phyloP scores from a whole-genome alignment of 129 eudicot genomes.

The Mikania micrantha region DNA sequence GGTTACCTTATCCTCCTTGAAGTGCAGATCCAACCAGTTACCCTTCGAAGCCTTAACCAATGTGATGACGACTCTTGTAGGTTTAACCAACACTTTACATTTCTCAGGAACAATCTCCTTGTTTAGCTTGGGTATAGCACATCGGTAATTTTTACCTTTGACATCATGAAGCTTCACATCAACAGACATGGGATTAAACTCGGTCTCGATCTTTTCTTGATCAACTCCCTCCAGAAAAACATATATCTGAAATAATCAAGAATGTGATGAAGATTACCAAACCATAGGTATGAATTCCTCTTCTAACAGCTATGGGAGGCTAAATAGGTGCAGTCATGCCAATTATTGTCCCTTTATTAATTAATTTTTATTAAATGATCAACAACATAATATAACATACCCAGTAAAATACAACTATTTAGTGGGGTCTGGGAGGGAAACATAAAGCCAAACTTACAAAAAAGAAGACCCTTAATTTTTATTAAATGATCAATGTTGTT shows the following conservation, averaged over 20 bases:
- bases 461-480: too few relatives aligned
- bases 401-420: too few relatives aligned
- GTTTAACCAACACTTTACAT: conserved; percentile 77
- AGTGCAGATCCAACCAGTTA: conserved; percentile 82
- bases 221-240: conserved; percentile 74
- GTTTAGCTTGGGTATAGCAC: conserved; percentile 78
- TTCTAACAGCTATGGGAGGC: too few relatives aligned
- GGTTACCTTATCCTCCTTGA: conserved; percentile 88
- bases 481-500: background rate
- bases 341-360: background rate
- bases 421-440: too few relatives aligned
- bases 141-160: conserved; percentile 83
- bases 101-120: conserved; percentile 72
- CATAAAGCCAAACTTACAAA: too few relatives aligned
- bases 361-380: too few relatives aligned
- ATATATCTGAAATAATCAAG: conserved; percentile 49
- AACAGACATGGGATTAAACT: conserved; percentile 55
- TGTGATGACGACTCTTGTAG: conserved; percentile 62
- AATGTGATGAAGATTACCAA: background rate
- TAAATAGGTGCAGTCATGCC: too few relatives aligned
- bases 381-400: too few relatives aligned
- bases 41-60: conserved; percentile 80
- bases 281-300: background rate
- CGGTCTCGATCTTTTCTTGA: conserved; percentile 53
- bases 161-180: conserved; percentile 82